Conservation (phyloP, 1,139 yeast species). For the Saccharomyces hybrid region DNA sequence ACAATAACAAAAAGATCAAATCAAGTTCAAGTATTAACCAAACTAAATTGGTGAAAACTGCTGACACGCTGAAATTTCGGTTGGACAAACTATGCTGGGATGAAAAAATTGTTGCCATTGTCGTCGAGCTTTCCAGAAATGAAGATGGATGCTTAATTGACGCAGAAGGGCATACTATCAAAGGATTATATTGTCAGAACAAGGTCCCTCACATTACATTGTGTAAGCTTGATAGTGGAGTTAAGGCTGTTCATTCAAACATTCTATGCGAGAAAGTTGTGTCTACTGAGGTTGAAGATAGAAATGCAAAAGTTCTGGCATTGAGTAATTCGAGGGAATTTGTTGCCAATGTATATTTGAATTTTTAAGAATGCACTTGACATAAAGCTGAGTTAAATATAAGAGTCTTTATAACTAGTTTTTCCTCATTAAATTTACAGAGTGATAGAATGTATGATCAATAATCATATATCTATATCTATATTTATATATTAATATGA, state of each 20-base stretch:
- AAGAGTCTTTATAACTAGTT: too few relatives aligned
- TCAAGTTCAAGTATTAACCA: too few relatives aligned
- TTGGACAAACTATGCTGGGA: slow-evolving; percentile 46
- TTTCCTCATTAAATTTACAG: too few relatives aligned
- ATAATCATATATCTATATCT: slow-evolving; percentile 9
- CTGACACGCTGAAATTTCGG: slow-evolving; percentile 35
- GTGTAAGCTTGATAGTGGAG: slow-evolving; percentile 47
- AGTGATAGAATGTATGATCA: too few relatives aligned
- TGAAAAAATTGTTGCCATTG: slow-evolving; percentile 48
- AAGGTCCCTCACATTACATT: slow-evolving; percentile 64
- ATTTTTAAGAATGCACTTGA: too few relatives aligned
- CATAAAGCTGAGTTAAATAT: too few relatives aligned
- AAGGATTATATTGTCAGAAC: slow-evolving; percentile 37
- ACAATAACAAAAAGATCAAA: too few relatives aligned
- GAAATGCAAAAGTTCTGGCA: slow-evolving; percentile 15
- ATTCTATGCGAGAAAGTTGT: slow-evolving; percentile 27
- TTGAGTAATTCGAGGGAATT: slow-evolving; percentile 16
- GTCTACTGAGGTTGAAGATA: slow-evolving; percentile 3
- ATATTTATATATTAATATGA: neutral
- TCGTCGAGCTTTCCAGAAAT: slow-evolving; percentile 37
- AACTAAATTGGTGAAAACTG: slow-evolving; percentile 6
- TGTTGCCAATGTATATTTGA: slow-evolving; percentile 19
- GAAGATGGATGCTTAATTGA: slow-evolving; percentile 19
- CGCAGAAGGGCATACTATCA: too few relatives aligned
- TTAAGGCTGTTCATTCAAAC: slow-evolving; percentile 48